These are phyloP conservation scores for Rosa hybrid DNA, from an alignment of 331 rosid species.

Conservation along the genomic window DNA sequence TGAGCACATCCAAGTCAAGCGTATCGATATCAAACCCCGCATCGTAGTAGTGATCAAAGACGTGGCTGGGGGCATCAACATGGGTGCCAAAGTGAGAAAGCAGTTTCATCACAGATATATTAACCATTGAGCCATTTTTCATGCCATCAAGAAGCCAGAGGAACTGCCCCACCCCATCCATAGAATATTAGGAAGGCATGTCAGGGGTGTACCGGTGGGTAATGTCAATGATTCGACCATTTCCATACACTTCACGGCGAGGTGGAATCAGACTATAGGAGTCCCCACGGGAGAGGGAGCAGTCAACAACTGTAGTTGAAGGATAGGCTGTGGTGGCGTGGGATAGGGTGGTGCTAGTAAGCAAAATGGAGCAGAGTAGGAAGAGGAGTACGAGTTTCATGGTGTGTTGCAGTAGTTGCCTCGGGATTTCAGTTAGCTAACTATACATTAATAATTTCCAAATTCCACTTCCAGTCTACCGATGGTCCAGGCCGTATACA, in stretches of 20 bases:
- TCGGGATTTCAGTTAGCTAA: background rate
- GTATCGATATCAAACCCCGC: background rate
- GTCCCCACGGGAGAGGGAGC: background rate
- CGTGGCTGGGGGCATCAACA: constrained; percentile 4
- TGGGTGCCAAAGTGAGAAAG: constrained; percentile 1
- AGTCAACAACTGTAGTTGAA: background rate
- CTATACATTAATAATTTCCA: background rate
- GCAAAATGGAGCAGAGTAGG: background rate
- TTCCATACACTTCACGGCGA: constrained; percentile 2
- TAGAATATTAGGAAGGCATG: background rate
- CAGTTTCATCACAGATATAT: background rate
- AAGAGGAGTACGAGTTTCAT: background rate
- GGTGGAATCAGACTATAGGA: background rate
- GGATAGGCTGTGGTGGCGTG: constrained; percentile 1
- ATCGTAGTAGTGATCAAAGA: constrained; percentile 1
- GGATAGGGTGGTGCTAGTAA: constrained; percentile 17
- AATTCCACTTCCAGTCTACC: background rate
- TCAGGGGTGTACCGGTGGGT: background rate
- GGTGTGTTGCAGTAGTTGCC: background rate
- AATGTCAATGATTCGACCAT: constrained; percentile 9
- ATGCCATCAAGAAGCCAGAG: constrained; percentile 2
- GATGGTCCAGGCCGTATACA: background rate
- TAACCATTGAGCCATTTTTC: background rate
- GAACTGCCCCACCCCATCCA: constrained; percentile 10
- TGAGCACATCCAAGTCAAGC: constrained; percentile 3